phyloP scores from a whole-genome alignment of 2,329 filamentous ascomycete species.

The Juglanconis oblonga region DNA sequence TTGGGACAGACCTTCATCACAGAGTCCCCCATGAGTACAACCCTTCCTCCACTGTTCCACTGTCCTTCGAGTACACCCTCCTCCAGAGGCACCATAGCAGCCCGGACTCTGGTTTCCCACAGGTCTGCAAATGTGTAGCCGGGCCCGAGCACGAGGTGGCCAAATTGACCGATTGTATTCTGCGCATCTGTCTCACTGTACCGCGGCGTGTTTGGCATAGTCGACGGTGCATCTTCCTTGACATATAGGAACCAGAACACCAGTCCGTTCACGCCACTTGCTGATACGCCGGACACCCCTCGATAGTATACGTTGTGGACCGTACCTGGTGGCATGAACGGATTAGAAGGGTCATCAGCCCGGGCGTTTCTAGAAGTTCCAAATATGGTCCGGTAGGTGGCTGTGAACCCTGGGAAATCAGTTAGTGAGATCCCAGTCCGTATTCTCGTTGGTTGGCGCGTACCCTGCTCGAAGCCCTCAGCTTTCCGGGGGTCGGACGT shows the following conservation, averaged over 20 bases:
- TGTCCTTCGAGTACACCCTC: constrained; percentile 17
- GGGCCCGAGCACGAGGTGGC: constrained; percentile 17
- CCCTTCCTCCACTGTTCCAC: constrained; percentile 20
- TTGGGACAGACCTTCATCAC: constrained; percentile 10
- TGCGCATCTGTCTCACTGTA: constrained; percentile 18
- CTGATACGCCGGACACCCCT: constrained; percentile 8
- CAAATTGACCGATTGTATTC: constrained; percentile 13
- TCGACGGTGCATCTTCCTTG: constrained; percentile 6
- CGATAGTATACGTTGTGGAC: constrained; percentile 18
- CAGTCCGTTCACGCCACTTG: neutral
- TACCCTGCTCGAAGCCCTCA: neutral
- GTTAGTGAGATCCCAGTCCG: neutral
- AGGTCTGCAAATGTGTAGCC: constrained; percentile 23
- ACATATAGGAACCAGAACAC: constrained; percentile 19
- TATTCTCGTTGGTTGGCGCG: neutral
- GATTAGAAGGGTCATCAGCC: neutral
- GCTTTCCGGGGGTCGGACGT: neutral
- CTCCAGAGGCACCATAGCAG: constrained; percentile 19
- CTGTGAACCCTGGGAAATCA: neutral
- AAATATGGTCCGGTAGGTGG: constrained; percentile 12
- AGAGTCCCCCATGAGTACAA: constrained; percentile 18
- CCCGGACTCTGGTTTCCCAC: constrained; percentile 16
- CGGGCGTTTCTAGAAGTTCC: constrained; percentile 10
- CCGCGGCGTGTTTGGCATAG: constrained; percentile 11
- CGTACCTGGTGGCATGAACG: neutral